phyloP scores from a whole-genome alignment of 768 basidiomycete genomes.

The Fomitopsis pulvina region DNA sequence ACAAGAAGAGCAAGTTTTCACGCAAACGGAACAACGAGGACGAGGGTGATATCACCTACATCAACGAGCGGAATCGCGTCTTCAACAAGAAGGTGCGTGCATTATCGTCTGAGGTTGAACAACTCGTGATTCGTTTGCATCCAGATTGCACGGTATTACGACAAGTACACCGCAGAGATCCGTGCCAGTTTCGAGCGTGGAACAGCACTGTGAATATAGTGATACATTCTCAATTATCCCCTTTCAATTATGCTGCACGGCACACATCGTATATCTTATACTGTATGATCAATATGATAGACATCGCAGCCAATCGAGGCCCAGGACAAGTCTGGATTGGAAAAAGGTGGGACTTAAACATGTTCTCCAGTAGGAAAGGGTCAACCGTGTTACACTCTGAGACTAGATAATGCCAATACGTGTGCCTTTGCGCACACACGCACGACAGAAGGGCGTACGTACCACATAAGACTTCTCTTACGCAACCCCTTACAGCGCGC shows the following conservation, averaged over 20 bases:
- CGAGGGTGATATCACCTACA: constrained; percentile 95
- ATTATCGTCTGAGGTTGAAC: neutral
- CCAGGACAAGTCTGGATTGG: no score
- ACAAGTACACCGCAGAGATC: constrained; percentile 95
- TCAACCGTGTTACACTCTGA: no score
- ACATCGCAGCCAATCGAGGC: no score
- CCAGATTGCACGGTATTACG: constrained; percentile 90
- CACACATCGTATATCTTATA: no score
- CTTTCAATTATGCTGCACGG: neutral
- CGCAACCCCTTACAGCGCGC: no score
- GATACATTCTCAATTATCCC: neutral
- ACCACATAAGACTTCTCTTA: no score
- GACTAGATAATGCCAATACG: no score
- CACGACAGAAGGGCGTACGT: no score
- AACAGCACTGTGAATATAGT: constrained; percentile 52
- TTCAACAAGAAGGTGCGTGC: constrained; percentile 96
- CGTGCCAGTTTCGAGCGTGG: constrained; percentile 97
- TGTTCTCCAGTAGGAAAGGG: no score
- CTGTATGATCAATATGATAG: no score
- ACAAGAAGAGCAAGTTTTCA: constrained; percentile 86
- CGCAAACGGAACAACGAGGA: constrained; percentile 88
- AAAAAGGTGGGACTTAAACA: no score
- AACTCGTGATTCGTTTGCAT: neutral
- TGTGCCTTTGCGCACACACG: no score
- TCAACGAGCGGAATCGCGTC: constrained; percentile 96